Evolutionary conservation across 2,329 filamentous ascomycete genomes (phyloP).

Genomic region (Beauveria sp.): DNA sequence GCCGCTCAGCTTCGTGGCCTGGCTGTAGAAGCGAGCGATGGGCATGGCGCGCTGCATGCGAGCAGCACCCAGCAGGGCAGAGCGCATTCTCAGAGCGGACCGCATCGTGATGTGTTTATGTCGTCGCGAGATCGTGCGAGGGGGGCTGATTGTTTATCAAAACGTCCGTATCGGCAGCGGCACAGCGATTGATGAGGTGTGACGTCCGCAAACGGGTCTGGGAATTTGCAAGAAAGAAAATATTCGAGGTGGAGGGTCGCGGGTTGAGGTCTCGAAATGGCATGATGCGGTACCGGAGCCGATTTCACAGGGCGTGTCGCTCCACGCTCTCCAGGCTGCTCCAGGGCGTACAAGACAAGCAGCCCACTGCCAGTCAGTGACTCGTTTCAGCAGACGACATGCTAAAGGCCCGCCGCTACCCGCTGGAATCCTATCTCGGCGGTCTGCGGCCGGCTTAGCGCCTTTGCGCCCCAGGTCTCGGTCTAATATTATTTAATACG

Average conservation of each 20-base stretch:
- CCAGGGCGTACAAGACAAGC: background rate
- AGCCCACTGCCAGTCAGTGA: background rate
- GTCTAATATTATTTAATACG: background rate
- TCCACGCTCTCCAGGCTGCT: background rate
- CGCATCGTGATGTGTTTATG: conserved; percentile 9
- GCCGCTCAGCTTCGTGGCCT: conserved; percentile 48
- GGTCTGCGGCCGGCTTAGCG: background rate
- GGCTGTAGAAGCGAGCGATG: conserved; percentile 40
- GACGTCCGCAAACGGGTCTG: background rate
- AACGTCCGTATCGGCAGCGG: background rate
- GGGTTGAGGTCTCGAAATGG: background rate
- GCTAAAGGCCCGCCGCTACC: conserved; percentile 12
- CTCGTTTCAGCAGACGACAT: background rate
- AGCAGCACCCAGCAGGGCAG: conserved; percentile 26
- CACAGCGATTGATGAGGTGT: background rate
- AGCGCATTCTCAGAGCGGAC: conserved; percentile 20
- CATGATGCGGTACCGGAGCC: conserved; percentile 8
- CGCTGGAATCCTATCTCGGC: conserved; percentile 12
- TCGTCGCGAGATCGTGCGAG: background rate
- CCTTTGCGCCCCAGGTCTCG: background rate
- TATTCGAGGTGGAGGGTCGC: background rate
- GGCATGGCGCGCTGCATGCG: conserved; percentile 29
- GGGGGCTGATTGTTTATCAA: background rate
- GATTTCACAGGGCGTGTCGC: background rate
- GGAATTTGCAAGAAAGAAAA: background rate